Percentiles rank a stretch among this genome's conserved stretches.
Conservation (phyloP, 768 basidiomycete genomes). For the Exsudoporus frostii region DNA sequence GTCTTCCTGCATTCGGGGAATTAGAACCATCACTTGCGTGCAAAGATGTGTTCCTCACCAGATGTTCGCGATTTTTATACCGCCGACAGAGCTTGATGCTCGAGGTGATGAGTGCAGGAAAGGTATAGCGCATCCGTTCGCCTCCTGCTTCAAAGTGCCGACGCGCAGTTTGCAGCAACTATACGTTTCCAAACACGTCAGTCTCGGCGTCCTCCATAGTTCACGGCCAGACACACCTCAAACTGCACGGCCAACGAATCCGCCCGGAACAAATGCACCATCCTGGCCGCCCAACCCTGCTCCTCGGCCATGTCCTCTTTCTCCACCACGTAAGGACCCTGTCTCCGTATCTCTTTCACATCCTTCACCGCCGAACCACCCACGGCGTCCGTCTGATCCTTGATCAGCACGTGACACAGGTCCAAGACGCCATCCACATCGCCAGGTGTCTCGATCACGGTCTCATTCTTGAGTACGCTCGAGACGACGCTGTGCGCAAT, state of each 20-base stretch:
- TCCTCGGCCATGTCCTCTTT: constrained; percentile 94
- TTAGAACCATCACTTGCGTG: background rate
- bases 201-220: background rate
- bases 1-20: constrained; percentile 51
- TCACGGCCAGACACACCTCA: constrained; percentile 50
- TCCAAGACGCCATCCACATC: constrained; percentile 94
- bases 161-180: constrained; percentile 91
- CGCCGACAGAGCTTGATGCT: constrained; percentile 90
- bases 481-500: constrained; percentile 95
- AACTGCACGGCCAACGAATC: constrained; percentile 88
- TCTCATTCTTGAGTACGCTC: constrained; percentile 94
- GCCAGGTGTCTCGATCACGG: constrained; percentile 87
- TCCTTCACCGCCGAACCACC: constrained; percentile 28
- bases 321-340: constrained; percentile 62
- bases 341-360: constrained; percentile 48
- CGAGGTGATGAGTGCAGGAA: constrained; percentile 92
- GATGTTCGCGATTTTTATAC: constrained; percentile 79
- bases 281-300: constrained; percentile 97
- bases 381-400: constrained; percentile 68
- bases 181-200: background rate
- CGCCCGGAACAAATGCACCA: constrained; percentile 93
- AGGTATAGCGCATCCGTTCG: constrained; percentile 94
- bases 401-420: constrained; percentile 87
- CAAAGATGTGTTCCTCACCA: constrained; percentile 39
- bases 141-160: constrained; percentile 89